These are phyloP conservation scores for Botrytis aclada DNA, from an alignment of 2,329 filamentous ascomycete species.

Conservation along the genomic window DNA sequence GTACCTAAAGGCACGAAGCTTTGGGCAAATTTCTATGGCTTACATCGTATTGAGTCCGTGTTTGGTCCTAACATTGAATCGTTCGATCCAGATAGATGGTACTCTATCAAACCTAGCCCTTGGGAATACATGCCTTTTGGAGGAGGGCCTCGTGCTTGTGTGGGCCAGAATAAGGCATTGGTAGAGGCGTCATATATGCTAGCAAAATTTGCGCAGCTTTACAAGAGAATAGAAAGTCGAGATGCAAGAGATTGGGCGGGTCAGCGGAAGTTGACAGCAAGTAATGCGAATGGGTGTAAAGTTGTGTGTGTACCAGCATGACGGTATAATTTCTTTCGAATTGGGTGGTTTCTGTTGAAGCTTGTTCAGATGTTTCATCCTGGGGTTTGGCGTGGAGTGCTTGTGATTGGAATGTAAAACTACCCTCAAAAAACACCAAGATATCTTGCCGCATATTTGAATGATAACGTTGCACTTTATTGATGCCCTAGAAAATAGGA, in stretches of 20 bases:
- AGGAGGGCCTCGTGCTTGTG: slow-evolving; percentile 63
- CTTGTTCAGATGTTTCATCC: not conserved
- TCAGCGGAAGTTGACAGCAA: slow-evolving; percentile 13
- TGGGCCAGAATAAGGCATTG: slow-evolving; percentile 47
- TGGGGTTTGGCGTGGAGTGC: not conserved
- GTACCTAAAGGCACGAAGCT: slow-evolving; percentile 18
- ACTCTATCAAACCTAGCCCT: slow-evolving; percentile 60
- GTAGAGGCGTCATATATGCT: slow-evolving; percentile 21
- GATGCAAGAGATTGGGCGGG: slow-evolving; percentile 11
- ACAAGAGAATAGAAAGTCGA: slow-evolving; percentile 15
- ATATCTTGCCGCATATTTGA: slow-evolving; percentile 11
- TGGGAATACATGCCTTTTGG: slow-evolving; percentile 66
- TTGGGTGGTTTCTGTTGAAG: not conserved
- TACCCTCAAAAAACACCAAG: not conserved
- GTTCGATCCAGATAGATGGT: slow-evolving; percentile 73
- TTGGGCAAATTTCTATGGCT: not conserved
- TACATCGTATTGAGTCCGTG: slow-evolving; percentile 37
- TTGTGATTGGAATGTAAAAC: slow-evolving; percentile 1
- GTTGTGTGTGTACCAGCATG: slow-evolving; percentile 6
- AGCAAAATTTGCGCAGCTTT: slow-evolving; percentile 19
- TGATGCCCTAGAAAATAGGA: not conserved
- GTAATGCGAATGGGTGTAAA: slow-evolving; percentile 17
- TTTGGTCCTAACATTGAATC: slow-evolving; percentile 68
- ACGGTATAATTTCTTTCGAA: not conserved
- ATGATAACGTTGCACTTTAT: not conserved